These are phyloP conservation scores for Fusarium luffae DNA, from an alignment of 2,329 filamentous ascomycete genomes.

Conservation along the genomic window DNA sequence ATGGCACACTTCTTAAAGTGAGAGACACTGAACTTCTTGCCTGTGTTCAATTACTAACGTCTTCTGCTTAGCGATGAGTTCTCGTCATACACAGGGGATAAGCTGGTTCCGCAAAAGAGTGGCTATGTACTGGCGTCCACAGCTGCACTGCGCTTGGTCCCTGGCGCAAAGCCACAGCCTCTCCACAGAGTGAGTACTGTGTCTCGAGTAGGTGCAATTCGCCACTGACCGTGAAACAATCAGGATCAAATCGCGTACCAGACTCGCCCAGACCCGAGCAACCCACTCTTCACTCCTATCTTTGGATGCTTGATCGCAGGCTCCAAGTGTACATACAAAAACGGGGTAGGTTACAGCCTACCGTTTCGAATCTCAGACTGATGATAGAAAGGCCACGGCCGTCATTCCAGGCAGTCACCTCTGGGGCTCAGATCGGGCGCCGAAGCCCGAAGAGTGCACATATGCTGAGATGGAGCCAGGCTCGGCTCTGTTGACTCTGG, in stretches of 20 bases:
- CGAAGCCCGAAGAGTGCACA: neutral
- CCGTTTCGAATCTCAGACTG: neutral
- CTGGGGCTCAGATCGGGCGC: neutral
- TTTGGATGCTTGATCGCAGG: neutral
- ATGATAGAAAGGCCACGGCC: neutral
- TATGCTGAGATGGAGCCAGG: neutral
- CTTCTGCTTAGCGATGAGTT: neutral
- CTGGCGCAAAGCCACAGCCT: neutral
- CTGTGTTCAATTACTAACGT: neutral
- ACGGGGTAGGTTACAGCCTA: neutral
- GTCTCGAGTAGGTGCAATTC: neutral
- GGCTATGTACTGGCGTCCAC: neutral
- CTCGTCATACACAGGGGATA: neutral
- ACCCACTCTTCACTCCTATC: neutral
- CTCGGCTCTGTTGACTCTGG: neutral
- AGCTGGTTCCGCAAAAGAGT: neutral
- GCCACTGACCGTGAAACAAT: neutral
- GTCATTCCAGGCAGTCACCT: slow-evolving; percentile 1
- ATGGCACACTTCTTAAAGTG: neutral
- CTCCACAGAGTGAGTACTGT: neutral
- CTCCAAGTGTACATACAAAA: slow-evolving; percentile 2
- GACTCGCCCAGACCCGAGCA: neutral
- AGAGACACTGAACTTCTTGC: too few relatives aligned
- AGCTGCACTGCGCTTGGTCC: neutral
- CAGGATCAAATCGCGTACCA: slow-evolving; percentile 2